Evolutionary conservation across 768 basidiomycete species (phyloP), one percentile per base, ranked within the genome.

Genomic region (Dentipellis fragilis): DNA sequence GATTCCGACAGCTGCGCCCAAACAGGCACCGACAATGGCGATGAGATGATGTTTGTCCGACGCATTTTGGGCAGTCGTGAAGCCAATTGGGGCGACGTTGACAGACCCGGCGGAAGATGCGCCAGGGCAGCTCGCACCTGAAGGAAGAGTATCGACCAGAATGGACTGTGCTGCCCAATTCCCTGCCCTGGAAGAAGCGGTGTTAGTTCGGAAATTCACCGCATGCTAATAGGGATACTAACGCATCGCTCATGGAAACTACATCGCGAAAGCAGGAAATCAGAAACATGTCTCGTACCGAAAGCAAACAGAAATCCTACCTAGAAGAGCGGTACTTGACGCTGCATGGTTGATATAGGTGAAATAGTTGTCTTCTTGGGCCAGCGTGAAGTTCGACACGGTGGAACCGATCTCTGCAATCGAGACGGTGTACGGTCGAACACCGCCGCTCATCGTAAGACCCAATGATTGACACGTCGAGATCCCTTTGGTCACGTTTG

Each of bases 401-500:
- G 71, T 66, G 0, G 75, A 73, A 50, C 69, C 66, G 35, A 71
- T 52, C 7, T 69, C 66, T 35, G 69, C 71, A 22, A 80, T 56
- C 0, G 72, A 73, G 16, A 79, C 57, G 12, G 59, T 71, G 63
- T 78, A 79, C 0, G 79, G 80, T 36, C 72, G 70, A 0, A 65
- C 64, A 10, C 75, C 77, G 7, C 75, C 78, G 10, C 64, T 71
- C 48, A 80, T 69, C 2, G 65, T 69, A 3, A 78, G 56, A 3
- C 75, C 73, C 77, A 78, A 78, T 2, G 74, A 73, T 37, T 75
- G 61, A 59, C 78, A 80, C 11, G 77, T 76, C 40, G 65, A 56
- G 2, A 78, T 54, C 1, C 62, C 59, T 9, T 59, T 61, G 0
- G 76, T 75, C 49, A 73, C 65, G 61, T 77, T 77, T 8, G 75